phyloP scores from a whole-genome alignment of 768 basidiomycete species.

The Trametes cingulata region DNA sequence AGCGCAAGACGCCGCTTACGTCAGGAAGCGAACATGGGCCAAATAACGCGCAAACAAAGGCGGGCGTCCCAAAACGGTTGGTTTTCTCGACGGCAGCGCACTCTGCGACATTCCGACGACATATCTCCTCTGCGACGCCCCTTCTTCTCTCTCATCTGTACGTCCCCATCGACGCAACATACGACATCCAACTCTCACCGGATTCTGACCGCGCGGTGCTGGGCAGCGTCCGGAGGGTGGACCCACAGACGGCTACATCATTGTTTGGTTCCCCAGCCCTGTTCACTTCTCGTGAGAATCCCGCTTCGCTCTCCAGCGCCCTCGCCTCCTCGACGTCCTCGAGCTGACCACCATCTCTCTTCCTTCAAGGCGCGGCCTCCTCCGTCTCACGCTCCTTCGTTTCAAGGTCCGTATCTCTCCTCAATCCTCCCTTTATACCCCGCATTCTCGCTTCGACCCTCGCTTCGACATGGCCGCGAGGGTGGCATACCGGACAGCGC shows the following conservation, averaged over 20 bases:
- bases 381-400: slow-evolving; percentile 63
- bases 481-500: neutral
- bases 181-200: neutral
- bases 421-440: slow-evolving; percentile 15
- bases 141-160: neutral
- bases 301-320: slow-evolving; percentile 24
- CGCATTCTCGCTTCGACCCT: neutral
- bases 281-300: slow-evolving; percentile 31
- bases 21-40: slow-evolving; percentile 52
- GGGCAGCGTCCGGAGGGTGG: slow-evolving; percentile 32
- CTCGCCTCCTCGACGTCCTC: slow-evolving; percentile 28
- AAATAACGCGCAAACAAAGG: slow-evolving; percentile 46
- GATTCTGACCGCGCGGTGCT: neutral
- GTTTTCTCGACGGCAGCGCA: neutral
- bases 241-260: slow-evolving; percentile 51
- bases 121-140: slow-evolving; percentile 27
- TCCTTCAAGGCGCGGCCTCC: slow-evolving; percentile 65
- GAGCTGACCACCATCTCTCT: slow-evolving; percentile 32
- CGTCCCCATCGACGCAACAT: slow-evolving; percentile 1
- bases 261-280: slow-evolving; percentile 24
- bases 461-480: neutral
- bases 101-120: slow-evolving; percentile 25
- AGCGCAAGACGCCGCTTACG: slow-evolving; percentile 27
- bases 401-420: slow-evolving; percentile 46
- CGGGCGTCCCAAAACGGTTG: slow-evolving; percentile 16